A percentile compares a stretch with the other conserved stretches of the same genome.
Conservation (phyloP, 2,329 filamentous ascomycete genomes). For the Chalara sp. region DNA sequence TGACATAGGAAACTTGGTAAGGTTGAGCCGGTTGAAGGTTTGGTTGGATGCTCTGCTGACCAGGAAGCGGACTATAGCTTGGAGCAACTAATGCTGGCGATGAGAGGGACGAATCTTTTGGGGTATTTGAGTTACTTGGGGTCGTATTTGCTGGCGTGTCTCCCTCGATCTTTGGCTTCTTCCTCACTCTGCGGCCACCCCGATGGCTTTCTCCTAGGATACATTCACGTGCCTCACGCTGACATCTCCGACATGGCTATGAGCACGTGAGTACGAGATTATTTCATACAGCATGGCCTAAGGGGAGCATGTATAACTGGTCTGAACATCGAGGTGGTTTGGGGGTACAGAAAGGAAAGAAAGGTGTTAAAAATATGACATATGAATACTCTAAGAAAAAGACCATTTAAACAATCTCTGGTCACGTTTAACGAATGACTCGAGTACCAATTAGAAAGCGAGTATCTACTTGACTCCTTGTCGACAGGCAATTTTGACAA, state of each 20-base stretch:
- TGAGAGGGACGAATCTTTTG: not conserved
- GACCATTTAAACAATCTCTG: too few relatives aligned
- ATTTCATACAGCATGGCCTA: too few relatives aligned
- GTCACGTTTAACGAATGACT: too few relatives aligned
- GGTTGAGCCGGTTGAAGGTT: conserved; percentile 5
- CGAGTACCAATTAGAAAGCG: too few relatives aligned
- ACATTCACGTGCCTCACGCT: conserved; percentile 25
- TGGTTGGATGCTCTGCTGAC: conserved; percentile 2
- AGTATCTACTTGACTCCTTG: too few relatives aligned
- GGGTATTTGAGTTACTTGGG: not conserved
- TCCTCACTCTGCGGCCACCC: conserved; percentile 25
- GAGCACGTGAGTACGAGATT: too few relatives aligned
- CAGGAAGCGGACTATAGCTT: conserved; percentile 9
- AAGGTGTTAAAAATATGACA: not conserved
- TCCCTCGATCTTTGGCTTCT: conserved; percentile 22
- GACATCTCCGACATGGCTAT: conserved; percentile 27
- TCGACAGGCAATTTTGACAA: too few relatives aligned
- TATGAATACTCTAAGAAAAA: not conserved
- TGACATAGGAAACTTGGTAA: conserved; percentile 15
- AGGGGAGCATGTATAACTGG: too few relatives aligned
- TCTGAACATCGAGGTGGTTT: too few relatives aligned
- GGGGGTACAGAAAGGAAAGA: not conserved
- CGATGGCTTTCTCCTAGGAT: conserved; percentile 26
- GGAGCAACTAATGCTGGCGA: conserved; percentile 1
- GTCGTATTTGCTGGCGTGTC: conserved; percentile 1